phyloP scores from a whole-genome alignment of 495 filamentous ascomycete species.

The Penicillium daleae region DNA sequence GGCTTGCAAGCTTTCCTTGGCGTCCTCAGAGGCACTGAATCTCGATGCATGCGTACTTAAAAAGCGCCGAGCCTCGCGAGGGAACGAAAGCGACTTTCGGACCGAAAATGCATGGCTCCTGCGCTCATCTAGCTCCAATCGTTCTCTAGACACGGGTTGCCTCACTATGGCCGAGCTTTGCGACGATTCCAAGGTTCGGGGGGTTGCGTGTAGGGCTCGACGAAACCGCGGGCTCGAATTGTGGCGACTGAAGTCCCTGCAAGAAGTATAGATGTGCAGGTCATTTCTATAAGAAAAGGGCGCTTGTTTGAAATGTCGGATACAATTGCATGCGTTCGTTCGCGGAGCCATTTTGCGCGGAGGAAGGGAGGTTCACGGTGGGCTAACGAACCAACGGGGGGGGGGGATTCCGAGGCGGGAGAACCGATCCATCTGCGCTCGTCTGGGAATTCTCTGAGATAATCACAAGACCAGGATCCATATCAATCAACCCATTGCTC shows the following conservation, averaged over 20 bases:
- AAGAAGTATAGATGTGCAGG: neutral
- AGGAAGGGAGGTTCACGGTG: constrained; percentile 2
- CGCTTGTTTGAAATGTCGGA: constrained; percentile 14
- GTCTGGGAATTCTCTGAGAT: too few relatives aligned
- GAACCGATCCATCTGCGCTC: constrained; percentile 8
- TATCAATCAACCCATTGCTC: neutral
- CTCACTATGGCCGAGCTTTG: neutral
- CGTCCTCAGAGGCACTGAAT: neutral
- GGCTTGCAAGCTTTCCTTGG: neutral
- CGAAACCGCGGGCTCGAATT: neutral
- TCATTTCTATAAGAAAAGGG: neutral
- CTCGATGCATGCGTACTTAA: neutral
- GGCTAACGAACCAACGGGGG: neutral
- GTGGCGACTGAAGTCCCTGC: neutral
- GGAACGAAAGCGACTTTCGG: neutral
- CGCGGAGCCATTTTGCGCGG: constrained; percentile 18
- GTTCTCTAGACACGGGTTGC: neutral
- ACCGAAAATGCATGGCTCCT: neutral
- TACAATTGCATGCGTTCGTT: constrained; percentile 8
- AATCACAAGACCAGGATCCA: neutral
- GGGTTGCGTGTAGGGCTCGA: constrained; percentile 12
- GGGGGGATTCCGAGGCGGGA: neutral
- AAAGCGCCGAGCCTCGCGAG: neutral
- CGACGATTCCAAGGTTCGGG: neutral
- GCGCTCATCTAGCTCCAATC: neutral